Percentiles rank a stretch among this genome's conserved stretches.
Evolutionary conservation across 2,329 filamentous ascomycete genomes (phyloP).

Genomic region (Aspergillus piperis): DNA sequence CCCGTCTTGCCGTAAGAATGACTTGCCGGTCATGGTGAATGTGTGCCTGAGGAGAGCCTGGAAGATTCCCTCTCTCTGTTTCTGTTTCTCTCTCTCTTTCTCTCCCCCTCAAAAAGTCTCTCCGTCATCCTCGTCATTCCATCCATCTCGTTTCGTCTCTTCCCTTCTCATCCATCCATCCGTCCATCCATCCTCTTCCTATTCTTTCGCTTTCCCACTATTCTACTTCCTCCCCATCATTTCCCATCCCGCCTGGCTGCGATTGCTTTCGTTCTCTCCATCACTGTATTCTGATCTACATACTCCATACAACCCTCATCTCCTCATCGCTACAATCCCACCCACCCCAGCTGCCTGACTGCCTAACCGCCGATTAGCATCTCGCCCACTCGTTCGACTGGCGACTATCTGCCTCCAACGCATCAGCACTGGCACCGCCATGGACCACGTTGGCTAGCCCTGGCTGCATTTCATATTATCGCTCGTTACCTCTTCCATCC

Average conservation of each 20-base stretch:
- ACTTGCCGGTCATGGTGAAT: no score
- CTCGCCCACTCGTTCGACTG: constrained; percentile 13
- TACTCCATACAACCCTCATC: background rate
- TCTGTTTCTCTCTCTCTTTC: constrained; percentile 4
- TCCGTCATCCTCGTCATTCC: background rate
- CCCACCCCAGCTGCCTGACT: constrained; percentile 23
- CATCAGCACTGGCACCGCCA: constrained; percentile 26
- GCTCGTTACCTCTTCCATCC: constrained; percentile 6
- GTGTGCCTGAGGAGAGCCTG: no score
- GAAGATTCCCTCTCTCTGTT: constrained; percentile 12
- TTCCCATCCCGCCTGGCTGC: background rate
- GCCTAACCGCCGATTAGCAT: constrained; percentile 20
- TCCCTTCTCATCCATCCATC: background rate
- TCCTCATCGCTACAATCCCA: background rate
- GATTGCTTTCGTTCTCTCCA: background rate
- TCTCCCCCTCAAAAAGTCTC: background rate
- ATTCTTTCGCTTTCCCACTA: background rate
- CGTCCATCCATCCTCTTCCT: background rate
- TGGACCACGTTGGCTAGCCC: constrained; percentile 28
- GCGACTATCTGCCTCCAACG: constrained; percentile 16
- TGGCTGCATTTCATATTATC: constrained; percentile 14
- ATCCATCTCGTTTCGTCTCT: background rate
- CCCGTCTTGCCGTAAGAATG: no score
- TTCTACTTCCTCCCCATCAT: background rate
- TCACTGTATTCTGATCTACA: background rate